Base-by-base conservation (phyloP, 768 basidiomycete species). In the Suillus weaverae region DNA sequence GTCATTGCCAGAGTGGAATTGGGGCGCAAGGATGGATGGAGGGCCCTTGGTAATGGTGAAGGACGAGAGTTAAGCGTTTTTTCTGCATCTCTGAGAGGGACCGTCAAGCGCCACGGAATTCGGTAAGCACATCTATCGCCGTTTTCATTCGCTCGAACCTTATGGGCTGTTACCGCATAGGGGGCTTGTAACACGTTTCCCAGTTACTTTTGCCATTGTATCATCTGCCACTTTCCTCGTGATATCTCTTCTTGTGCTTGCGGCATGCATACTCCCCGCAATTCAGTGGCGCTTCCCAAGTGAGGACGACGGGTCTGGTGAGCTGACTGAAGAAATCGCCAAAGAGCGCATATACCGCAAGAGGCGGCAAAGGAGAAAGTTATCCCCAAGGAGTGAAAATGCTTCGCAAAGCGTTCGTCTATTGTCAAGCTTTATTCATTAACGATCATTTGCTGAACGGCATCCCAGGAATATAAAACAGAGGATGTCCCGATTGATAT, bases 11-110 rank as follows among this genome's bases (percentile, higher is more conserved):
- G 74, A 59, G 79, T 94, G n/a, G 84, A 90, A 70, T 72, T 95
- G 50, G 93, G 93, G 5, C 86, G 93, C 50, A 80, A 76, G 14
- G 93, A 95, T 72, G 79, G 79, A 38, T 95, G 93, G 93, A 87
- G 76, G 73, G 83, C 78, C 35, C 56, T 94, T 26, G 91, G 91
- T 7, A 78, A 74, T 16, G 92, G 91, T 3, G 79, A 89, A 75
- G 90, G 86, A 18, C 86, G 89, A 61, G 93, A 95, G 73, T 70
- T 95, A 4, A 89, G 84, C 67, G 85, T 95, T 10, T 71, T 83
- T 36, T 80, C 85, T 26, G 89, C 91, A 26, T 83, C 80, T 43
- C 68, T 95, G 50, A 81, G 78, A 62, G 92, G 92, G 10, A 76
- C 78, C 22, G 84, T 91, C 36, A 82, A 84, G 43, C 89, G 86